Evolutionary conservation across 2,329 filamentous ascomycete genomes (phyloP).

Genomic region (Aspergillus arachidicola): DNA sequence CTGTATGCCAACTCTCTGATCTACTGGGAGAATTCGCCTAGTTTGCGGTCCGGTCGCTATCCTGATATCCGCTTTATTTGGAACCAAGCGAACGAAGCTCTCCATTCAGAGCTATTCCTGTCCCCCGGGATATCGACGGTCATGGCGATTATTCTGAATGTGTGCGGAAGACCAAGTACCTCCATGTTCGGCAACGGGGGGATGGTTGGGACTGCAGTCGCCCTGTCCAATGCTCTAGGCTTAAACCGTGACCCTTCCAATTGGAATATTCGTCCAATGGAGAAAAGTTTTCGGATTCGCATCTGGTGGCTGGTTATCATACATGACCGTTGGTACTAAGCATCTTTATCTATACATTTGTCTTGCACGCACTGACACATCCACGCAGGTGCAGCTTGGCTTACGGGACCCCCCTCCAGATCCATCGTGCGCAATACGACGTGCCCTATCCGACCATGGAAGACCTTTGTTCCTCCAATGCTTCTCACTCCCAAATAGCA

Average conservation of each 20-base stretch:
- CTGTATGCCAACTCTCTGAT: conserved; percentile 56
- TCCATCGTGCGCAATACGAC: conserved; percentile 51
- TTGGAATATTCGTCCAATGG: conserved; percentile 56
- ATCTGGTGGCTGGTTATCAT: conserved; percentile 61
- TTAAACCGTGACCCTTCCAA: conserved; percentile 56
- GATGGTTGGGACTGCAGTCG: conserved; percentile 54
- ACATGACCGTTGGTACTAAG: conserved; percentile 56
- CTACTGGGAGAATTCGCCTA: conserved; percentile 52
- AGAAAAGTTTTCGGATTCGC: conserved; percentile 56
- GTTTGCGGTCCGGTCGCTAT: conserved; percentile 37
- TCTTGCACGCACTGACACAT: background rate
- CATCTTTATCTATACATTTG: background rate
- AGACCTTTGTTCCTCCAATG: conserved; percentile 30
- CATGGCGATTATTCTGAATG: conserved; percentile 56
- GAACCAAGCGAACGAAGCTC: conserved; percentile 59
- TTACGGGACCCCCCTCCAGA: conserved; percentile 56
- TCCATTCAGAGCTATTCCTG: conserved; percentile 57
- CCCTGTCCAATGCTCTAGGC: conserved; percentile 57
- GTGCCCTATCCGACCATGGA: conserved; percentile 48
- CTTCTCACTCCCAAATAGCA: conserved; percentile 17
- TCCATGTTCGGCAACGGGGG: conserved; percentile 59
- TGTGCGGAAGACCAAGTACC: conserved; percentile 58
- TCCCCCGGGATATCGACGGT: conserved; percentile 59
- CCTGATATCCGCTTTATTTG: conserved; percentile 60
- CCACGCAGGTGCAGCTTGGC: conserved; percentile 52